phyloP scores from a whole-genome alignment of 257 asterid genomes.

The Datura wrightii region DNA sequence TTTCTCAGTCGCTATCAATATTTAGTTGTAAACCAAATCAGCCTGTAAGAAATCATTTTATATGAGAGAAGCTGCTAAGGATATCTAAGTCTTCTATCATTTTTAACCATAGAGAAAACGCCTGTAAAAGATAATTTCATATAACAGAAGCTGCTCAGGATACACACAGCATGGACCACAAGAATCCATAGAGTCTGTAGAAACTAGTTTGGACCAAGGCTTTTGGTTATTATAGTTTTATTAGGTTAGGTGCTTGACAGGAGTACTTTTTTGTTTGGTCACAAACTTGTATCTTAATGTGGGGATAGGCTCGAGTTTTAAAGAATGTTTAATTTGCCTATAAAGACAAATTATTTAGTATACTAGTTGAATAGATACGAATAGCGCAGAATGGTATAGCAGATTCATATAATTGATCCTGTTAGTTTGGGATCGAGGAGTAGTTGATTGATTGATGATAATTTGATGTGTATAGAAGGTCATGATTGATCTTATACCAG shows the following conservation, averaged over 20 bases:
- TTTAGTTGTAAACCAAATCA: slow-evolving; percentile 17
- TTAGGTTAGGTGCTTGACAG: slow-evolving; percentile 23
- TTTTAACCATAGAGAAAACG: slow-evolving; percentile 1
- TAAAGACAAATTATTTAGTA: slow-evolving; percentile 12
- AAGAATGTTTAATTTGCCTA: not conserved
- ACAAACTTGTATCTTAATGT: not conserved
- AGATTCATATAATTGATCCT: slow-evolving; percentile 13
- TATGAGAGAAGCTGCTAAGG: not conserved
- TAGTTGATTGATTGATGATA: slow-evolving; percentile 22
- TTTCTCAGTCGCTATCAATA: slow-evolving; percentile 3
- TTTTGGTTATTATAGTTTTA: not conserved
- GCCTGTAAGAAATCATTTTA: slow-evolving; percentile 1
- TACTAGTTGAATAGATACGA: not conserved
- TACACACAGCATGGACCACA: not conserved
- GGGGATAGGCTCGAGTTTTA: not conserved
- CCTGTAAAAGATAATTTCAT: not conserved
- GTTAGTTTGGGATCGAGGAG: not conserved
- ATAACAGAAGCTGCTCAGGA: slow-evolving; percentile 18
- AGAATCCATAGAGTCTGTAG: slow-evolving; percentile 8
- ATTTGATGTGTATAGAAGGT: not conserved
- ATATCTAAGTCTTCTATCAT: not conserved
- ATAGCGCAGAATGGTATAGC: not conserved
- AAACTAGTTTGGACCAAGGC: not conserved
- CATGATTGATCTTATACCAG: slow-evolving; percentile 8
- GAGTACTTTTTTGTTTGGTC: not conserved